These are phyloP conservation scores for Rostrohypoxylon terebratum DNA, from an alignment of 495 filamentous ascomycete genomes.

Conservation along the genomic window DNA sequence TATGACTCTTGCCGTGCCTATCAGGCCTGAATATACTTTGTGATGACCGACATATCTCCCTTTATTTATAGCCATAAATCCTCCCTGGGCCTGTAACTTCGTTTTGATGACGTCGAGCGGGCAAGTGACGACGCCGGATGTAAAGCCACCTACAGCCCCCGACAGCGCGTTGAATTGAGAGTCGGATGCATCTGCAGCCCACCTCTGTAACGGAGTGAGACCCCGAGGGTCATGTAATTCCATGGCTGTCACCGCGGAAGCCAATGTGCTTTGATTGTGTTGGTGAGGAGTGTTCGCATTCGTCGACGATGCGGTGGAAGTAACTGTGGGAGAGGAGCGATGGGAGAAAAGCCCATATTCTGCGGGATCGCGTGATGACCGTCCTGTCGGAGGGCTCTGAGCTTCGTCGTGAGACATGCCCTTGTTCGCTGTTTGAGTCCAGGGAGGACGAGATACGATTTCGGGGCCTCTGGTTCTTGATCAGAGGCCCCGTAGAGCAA, in stretches of 20 bases:
- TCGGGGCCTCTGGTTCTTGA: slow-evolving; percentile 42
- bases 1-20: slow-evolving; percentile 87
- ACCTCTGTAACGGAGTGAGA: slow-evolving; percentile 68
- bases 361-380: slow-evolving; percentile 47
- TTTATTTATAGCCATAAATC: slow-evolving; percentile 66
- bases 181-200: slow-evolving; percentile 60
- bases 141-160: slow-evolving; percentile 88
- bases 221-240: slow-evolving; percentile 52
- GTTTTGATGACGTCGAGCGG: slow-evolving; percentile 99
- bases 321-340: slow-evolving; percentile 44
- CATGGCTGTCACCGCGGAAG: slow-evolving; percentile 47
- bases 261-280: slow-evolving; percentile 28
- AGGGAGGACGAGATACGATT: slow-evolving; percentile 34
- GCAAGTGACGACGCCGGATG: slow-evolving; percentile 93
- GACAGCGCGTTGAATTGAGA: slow-evolving; percentile 73
- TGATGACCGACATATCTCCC: slow-evolving; percentile 58
- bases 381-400: slow-evolving; percentile 51
- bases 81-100: slow-evolving; percentile 95
- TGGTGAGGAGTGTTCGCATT: slow-evolving; percentile 36
- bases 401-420: slow-evolving; percentile 63
- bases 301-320: slow-evolving; percentile 42
- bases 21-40: slow-evolving; percentile 82
- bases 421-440: slow-evolving; percentile 37
- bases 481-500: slow-evolving; percentile 47
- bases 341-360: slow-evolving; percentile 59